Evolutionary conservation across 2,329 filamentous ascomycete species (phyloP).

Genomic region (Cadophora luteo-olivacea): DNA sequence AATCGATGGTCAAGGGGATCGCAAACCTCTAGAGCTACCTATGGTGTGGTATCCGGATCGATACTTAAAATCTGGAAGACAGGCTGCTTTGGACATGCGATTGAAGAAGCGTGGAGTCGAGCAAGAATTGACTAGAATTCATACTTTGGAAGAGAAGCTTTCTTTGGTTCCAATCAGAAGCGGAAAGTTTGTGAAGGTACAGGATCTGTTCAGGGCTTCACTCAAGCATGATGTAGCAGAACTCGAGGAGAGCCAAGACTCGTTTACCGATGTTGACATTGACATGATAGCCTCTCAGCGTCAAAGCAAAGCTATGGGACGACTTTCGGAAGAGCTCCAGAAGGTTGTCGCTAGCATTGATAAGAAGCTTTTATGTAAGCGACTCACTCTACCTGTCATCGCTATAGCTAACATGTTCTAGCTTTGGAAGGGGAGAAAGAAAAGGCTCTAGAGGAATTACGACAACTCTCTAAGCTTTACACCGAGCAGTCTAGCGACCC

Average conservation of each 20-base stretch:
- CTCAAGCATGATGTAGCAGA: constrained; percentile 43
- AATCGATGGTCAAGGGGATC: constrained; percentile 50
- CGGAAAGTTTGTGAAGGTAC: constrained; percentile 40
- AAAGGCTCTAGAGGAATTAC: constrained; percentile 40
- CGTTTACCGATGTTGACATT: constrained; percentile 26
- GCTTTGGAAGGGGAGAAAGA: constrained; percentile 42
- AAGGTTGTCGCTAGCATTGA: constrained; percentile 43
- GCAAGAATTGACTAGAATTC: constrained; percentile 41
- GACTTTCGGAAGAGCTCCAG: constrained; percentile 40
- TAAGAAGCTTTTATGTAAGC: constrained; percentile 42
- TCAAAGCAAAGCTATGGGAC: constrained; percentile 26
- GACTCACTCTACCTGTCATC: neutral
- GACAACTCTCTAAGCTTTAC: constrained; percentile 50
- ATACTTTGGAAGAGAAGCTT: constrained; percentile 39
- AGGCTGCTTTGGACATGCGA: constrained; percentile 54
- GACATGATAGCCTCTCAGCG: constrained; percentile 21
- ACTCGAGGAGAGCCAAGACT: constrained; percentile 25
- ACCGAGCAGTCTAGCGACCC: constrained; percentile 40
- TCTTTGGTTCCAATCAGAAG: constrained; percentile 34
- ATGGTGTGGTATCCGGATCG: constrained; percentile 59
- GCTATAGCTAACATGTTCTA: constrained; percentile 34
- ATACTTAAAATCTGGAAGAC: constrained; percentile 54
- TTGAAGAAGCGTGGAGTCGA: constrained; percentile 37
- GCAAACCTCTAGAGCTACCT: constrained; percentile 57
- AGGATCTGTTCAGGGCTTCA: constrained; percentile 41